phyloP scores from a whole-genome alignment of 208 protist species.

The Angomonas deanei region DNA sequence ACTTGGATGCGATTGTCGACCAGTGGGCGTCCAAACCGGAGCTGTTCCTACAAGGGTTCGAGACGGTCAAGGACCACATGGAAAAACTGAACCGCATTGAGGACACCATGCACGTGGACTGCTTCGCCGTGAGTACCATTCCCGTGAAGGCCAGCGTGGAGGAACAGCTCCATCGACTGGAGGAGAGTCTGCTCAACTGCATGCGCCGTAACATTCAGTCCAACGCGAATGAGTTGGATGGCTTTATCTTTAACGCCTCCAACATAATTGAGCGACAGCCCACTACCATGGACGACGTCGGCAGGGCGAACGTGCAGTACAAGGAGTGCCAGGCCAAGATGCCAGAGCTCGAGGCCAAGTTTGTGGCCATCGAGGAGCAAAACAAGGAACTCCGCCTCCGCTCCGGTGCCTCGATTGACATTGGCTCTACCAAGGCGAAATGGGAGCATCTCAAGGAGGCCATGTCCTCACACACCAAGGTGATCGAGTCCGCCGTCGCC shows the following conservation, averaged over 20 bases:
- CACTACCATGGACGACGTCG: constrained; percentile 92
- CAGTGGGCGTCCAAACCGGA: constrained; percentile 46
- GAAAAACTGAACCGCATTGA: constrained; percentile 87
- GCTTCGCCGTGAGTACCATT: constrained; percentile 89
- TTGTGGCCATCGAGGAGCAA: constrained; percentile 70
- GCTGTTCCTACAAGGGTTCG: constrained; percentile 83
- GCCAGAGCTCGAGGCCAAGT: constrained; percentile 51
- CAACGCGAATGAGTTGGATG: constrained; percentile 68
- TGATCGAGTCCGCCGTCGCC: constrained; percentile 84
- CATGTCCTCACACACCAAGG: constrained; percentile 86
- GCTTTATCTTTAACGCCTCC: constrained; percentile 84
- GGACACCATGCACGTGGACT: constrained; percentile 88
- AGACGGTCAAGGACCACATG: constrained; percentile 81
- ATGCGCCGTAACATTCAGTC: constrained; percentile 74
- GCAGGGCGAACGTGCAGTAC: constrained; percentile 76
- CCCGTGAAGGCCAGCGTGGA: constrained; percentile 92
- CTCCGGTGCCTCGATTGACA: constrained; percentile 71
- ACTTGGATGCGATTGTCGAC: constrained; percentile 89
- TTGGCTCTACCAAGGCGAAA: constrained; percentile 62
- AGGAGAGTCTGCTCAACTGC: constrained; percentile 83
- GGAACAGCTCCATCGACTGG: constrained; percentile 86
- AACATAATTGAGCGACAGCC: constrained; percentile 87
- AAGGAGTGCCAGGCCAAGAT: constrained; percentile 57
- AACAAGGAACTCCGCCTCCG: constrained; percentile 83
- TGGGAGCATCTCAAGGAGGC: constrained; percentile 92